Evolutionary conservation across 495 filamentous ascomycete genomes (phyloP).

Genomic region (Penicillium coprophilum): DNA sequence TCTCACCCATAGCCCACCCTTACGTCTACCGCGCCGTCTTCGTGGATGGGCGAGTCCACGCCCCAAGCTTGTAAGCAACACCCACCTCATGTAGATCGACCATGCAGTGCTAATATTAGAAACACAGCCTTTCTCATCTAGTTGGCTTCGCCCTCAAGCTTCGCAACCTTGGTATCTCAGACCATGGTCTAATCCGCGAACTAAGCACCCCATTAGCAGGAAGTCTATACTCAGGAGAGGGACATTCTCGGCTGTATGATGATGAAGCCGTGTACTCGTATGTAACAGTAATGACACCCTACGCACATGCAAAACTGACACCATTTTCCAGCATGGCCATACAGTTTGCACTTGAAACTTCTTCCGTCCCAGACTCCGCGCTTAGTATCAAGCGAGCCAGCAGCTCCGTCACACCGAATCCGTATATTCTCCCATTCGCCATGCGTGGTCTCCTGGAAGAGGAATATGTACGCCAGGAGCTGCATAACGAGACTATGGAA

Average conservation of each 20-base stretch:
- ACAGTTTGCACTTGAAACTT: conserved; percentile 82
- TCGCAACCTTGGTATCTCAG: conserved; percentile 85
- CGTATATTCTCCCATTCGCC: conserved; percentile 90
- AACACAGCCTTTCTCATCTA: conserved; percentile 72
- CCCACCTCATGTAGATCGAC: background rate
- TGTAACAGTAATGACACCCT: conserved; percentile 2
- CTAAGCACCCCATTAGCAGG: conserved; percentile 85
- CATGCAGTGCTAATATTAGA: conserved; percentile 9
- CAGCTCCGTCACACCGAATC: conserved; percentile 60
- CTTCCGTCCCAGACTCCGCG: conserved; percentile 53
- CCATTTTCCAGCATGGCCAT: conserved; percentile 64
- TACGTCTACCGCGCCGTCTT: conserved; percentile 93
- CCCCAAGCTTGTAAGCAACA: conserved; percentile 75
- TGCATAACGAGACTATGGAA: conserved; percentile 72
- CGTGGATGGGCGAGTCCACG: conserved; percentile 88
- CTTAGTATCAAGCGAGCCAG: conserved; percentile 53
- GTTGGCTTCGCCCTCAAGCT: conserved; percentile 92
- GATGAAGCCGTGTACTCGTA: conserved; percentile 86
- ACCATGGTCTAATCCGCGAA: conserved; percentile 92
- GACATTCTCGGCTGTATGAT: conserved; percentile 90
- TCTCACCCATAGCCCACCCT: conserved; percentile 78
- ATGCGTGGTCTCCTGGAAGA: conserved; percentile 92
- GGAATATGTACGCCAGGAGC: conserved; percentile 78
- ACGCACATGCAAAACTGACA: conserved; percentile 18
- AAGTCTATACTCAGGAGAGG: conserved; percentile 87